These are phyloP conservation scores for Colletotrichum liriopes DNA, from an alignment of 2,329 filamentous ascomycete genomes.

Conservation along the genomic window DNA sequence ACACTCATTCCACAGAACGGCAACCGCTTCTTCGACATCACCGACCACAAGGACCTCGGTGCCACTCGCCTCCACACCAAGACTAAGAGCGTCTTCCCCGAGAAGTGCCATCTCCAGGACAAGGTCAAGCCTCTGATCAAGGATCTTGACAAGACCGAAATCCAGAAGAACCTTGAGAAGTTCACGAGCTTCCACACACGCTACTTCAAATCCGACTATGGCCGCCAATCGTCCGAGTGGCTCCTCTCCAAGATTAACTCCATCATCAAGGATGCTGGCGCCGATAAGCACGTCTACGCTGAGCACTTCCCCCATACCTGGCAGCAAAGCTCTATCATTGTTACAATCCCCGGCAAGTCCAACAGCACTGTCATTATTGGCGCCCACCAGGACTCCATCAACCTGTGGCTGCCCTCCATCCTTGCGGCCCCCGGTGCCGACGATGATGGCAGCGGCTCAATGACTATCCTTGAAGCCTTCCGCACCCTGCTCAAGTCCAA, in stretches of 20 bases:
- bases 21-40: slow-evolving; percentile 95
- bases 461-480: slow-evolving; percentile 94
- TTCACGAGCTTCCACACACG: slow-evolving; percentile 86
- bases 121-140: slow-evolving; percentile 78
- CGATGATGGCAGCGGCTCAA: slow-evolving; percentile 92
- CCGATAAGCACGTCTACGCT: slow-evolving; percentile 77
- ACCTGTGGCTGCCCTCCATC: slow-evolving; percentile 88
- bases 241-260: slow-evolving; percentile 81
- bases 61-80: slow-evolving; percentile 52
- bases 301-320: slow-evolving; percentile 85
- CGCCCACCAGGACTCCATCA: slow-evolving; percentile 96
- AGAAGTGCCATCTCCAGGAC: slow-evolving; percentile 75
- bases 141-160: slow-evolving; percentile 81
- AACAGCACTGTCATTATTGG: slow-evolving; percentile 91
- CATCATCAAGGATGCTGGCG: slow-evolving; percentile 80
- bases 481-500: slow-evolving; percentile 83
- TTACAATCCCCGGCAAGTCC: slow-evolving; percentile 88
- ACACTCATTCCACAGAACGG: slow-evolving; percentile 74
- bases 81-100: slow-evolving; percentile 74
- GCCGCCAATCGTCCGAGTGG: slow-evolving; percentile 90
- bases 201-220: slow-evolving; percentile 85
- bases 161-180: slow-evolving; percentile 83
- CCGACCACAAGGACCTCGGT: slow-evolving; percentile 79
- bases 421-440: slow-evolving; percentile 93
- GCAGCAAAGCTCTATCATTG: slow-evolving; percentile 93